These are phyloP conservation scores for Eucommia ulmoides DNA, from an alignment of 257 asterid species.

Conservation along the genomic window DNA sequence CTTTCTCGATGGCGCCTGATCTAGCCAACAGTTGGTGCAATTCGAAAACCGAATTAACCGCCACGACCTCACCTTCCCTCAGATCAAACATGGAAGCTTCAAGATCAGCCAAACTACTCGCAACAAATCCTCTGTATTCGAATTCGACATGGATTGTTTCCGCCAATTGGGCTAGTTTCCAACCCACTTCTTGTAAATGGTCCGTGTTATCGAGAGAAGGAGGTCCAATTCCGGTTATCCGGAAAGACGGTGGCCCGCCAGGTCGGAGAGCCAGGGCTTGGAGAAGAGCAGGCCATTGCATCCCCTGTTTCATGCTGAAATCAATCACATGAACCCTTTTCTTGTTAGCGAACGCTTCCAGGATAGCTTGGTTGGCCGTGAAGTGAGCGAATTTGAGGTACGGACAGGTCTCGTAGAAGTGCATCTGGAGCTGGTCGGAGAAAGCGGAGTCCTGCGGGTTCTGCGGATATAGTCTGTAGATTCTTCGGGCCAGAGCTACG, in stretches of 20 bases:
- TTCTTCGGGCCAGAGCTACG: constrained; percentile 3
- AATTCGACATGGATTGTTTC: constrained; percentile 4
- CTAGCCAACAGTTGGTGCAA: constrained; percentile 5
- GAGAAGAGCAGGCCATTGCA: constrained; percentile 55
- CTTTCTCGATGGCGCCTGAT: constrained; percentile 1
- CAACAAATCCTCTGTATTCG: not conserved
- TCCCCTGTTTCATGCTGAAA: constrained; percentile 44
- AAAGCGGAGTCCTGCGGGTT: constrained; percentile 1
- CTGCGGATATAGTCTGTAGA: constrained; percentile 2
- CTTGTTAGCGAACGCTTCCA: constrained; percentile 30
- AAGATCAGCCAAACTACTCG: constrained; percentile 1
- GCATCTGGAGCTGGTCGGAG: constrained; percentile 2
- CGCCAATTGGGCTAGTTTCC: constrained; percentile 4
- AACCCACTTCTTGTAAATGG: not conserved
- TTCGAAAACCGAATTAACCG: constrained; percentile 9
- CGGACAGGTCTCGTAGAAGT: constrained; percentile 38
- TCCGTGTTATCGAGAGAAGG: constrained; percentile 2
- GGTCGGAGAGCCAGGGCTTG: constrained; percentile 33
- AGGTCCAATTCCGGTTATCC: constrained; percentile 31
- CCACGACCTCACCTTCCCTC: constrained; percentile 5
- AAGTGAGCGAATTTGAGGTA: constrained; percentile 31
- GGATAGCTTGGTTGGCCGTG: constrained; percentile 37
- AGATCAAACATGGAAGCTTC: constrained; percentile 1
- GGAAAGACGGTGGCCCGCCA: constrained; percentile 23
- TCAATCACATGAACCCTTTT: constrained; percentile 35